A percentile compares a stretch with the other conserved stretches of the same genome.
phyloP scores from a whole-genome alignment of 805 yeast species.

The Wickerhamiella sorbophila region DNA sequence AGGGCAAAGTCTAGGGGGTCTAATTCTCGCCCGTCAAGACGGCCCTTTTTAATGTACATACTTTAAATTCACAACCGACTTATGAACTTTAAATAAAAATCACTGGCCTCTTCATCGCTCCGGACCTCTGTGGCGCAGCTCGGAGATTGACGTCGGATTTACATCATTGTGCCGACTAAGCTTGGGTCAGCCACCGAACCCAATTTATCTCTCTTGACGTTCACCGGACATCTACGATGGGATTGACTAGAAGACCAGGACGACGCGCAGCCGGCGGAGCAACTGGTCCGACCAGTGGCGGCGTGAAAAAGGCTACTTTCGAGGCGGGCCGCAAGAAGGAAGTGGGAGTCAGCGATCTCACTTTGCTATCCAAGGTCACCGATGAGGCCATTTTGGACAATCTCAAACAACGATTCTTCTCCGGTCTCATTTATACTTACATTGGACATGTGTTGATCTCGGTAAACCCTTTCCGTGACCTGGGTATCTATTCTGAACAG shows the following conservation, averaged over 20 bases:
- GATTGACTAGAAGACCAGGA: constrained; percentile 61
- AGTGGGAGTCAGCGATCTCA: constrained; percentile 95
- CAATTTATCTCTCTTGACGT: constrained; percentile 1
- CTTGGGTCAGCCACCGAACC: background rate
- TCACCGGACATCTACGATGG: constrained; percentile 35
- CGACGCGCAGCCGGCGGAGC: constrained; percentile 42
- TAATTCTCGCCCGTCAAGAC: no score
- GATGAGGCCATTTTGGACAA: constrained; percentile 91
- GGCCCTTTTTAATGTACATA: no score
- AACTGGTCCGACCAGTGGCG: constrained; percentile 33
- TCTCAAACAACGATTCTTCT: constrained; percentile 73
- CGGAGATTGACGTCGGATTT: no score
- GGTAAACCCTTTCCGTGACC: constrained; percentile 89
- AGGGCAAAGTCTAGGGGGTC: constrained; percentile 11
- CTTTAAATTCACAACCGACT: no score
- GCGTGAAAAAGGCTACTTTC: constrained; percentile 76
- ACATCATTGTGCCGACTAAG: constrained; percentile 1
- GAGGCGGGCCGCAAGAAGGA: constrained; percentile 81
- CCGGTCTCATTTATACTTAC: constrained; percentile 81
- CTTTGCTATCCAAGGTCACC: constrained; percentile 72
- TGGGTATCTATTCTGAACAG: constrained; percentile 84
- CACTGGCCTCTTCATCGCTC: no score
- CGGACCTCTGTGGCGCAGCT: no score
- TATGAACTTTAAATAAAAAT: no score
- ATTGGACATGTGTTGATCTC: constrained; percentile 91